Evolutionary conservation across 2,329 filamentous ascomycete genomes (phyloP).

Genomic region (Phialophora expanda): DNA sequence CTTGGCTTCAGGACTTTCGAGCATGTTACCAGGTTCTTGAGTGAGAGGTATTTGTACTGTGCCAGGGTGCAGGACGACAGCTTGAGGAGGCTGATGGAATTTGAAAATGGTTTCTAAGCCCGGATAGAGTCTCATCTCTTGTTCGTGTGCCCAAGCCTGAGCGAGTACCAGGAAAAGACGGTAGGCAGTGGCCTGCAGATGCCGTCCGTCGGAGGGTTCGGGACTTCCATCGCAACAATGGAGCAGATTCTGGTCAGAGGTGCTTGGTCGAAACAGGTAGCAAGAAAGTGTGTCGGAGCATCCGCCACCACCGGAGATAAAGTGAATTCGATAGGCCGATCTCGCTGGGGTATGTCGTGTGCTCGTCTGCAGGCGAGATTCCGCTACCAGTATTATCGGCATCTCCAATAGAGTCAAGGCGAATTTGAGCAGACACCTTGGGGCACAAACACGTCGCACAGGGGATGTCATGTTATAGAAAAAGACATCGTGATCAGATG

Average conservation of each 20-base stretch:
- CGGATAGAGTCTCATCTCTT: background rate
- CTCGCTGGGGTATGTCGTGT: too few species aligned
- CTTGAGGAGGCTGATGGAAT: constrained; percentile 4
- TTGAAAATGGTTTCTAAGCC: background rate
- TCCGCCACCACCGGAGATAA: background rate
- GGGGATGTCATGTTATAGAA: background rate
- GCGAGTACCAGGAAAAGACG: background rate
- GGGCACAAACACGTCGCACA: too few species aligned
- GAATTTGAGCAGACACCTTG: too few species aligned
- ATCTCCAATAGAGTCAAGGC: too few species aligned
- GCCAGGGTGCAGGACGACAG: constrained; percentile 1
- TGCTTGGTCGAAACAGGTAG: too few species aligned
- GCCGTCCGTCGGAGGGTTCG: background rate
- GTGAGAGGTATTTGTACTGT: constrained; percentile 6
- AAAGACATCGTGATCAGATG: background rate
- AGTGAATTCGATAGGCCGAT: background rate
- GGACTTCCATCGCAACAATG: background rate
- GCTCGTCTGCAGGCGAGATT: too few species aligned
- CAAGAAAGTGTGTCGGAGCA: background rate
- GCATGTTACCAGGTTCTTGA: background rate
- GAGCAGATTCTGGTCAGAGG: background rate
- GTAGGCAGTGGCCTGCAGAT: background rate
- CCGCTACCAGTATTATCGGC: too few species aligned
- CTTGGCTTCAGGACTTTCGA: constrained; percentile 3
- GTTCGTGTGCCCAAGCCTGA: background rate